Percentiles rank a stretch among this genome's conserved stretches.
These are phyloP conservation scores for Coprinopsis strossmayeri DNA, from an alignment of 768 basidiomycete species.

Conservation along the genomic window DNA sequence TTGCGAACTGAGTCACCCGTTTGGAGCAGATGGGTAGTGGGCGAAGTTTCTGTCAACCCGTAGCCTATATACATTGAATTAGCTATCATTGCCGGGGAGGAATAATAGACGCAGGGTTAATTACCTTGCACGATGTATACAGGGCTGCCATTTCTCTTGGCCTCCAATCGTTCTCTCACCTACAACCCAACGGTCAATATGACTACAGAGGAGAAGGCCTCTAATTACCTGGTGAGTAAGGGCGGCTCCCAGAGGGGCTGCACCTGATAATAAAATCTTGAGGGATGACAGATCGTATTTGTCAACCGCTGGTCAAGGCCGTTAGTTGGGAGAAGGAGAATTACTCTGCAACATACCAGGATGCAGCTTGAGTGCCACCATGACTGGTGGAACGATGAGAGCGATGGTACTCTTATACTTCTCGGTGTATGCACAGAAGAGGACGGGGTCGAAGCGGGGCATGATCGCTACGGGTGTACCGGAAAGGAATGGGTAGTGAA, in stretches of 20 bases:
- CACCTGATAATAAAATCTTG: conserved; percentile 58
- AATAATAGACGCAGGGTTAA: too few species aligned
- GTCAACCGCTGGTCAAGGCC: conserved; percentile 40
- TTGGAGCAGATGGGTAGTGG: conserved; percentile 55
- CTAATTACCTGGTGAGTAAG: conserved; percentile 48
- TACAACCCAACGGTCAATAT: too few species aligned
- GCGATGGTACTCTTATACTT: conserved; percentile 53
- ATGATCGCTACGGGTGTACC: conserved; percentile 53
- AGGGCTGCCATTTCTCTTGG: conserved; percentile 29
- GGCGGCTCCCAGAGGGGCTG: conserved; percentile 70
- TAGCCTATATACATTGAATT: conserved; percentile 28
- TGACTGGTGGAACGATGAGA: conserved; percentile 77
- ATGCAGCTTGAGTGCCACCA: conserved; percentile 68
- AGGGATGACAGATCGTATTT: conserved; percentile 63
- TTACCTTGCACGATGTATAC: conserved; percentile 42
- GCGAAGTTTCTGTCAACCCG: conserved; percentile 81
- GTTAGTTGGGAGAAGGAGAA: not conserved
- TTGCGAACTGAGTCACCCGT: conserved; percentile 35
- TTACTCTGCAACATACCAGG: conserved; percentile 37
- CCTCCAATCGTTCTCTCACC: conserved; percentile 30
- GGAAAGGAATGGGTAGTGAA: conserved; percentile 47
- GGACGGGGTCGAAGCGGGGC: conserved; percentile 62
- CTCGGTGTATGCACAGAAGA: conserved; percentile 61
- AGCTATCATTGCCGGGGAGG: not conserved
- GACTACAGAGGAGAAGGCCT: too few species aligned